These are phyloP conservation scores for Pulicaria dysenterica DNA, from an alignment of 129 eudicot species.

Conservation along the genomic window DNA sequence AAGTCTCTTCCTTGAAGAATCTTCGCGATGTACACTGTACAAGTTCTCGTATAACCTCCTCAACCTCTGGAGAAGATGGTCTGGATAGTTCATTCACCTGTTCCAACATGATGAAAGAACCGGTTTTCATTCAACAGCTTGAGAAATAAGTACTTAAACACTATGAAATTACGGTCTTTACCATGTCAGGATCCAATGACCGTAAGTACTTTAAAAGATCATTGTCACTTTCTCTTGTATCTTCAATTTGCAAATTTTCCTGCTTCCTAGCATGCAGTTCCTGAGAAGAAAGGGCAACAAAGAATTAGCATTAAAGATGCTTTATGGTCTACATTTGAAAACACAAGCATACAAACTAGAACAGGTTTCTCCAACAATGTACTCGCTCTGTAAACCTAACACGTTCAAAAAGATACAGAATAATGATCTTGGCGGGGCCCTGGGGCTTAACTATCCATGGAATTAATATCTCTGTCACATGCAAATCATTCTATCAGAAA, in stretches of 20 bases:
- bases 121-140: background rate
- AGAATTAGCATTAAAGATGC: conserved; percentile 16
- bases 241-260: conserved; percentile 61
- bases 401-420: too few relatives aligned
- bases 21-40: conserved; percentile 54
- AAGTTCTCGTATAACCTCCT: conserved; percentile 78
- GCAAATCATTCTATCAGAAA: too few relatives aligned
- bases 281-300: conserved; percentile 33
- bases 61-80: conserved; percentile 90
- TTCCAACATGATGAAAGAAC: conserved; percentile 21
- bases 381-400: too few relatives aligned
- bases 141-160: background rate
- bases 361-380: background rate
- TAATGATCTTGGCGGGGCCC: too few relatives aligned
- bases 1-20: conserved; percentile 58
- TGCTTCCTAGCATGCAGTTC: conserved; percentile 62
- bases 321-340: background rate
- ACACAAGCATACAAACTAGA: background rate
- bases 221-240: conserved; percentile 53
- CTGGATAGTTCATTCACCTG: conserved; percentile 84
- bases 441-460: too few relatives aligned
- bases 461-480: too few relatives aligned
- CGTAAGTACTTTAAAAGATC: conserved; percentile 72
- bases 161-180: conserved; percentile 26
- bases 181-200: conserved; percentile 82